A percentile compares a stretch with the other conserved stretches of the same genome.
Evolutionary conservation across 2,329 filamentous ascomycete species (phyloP).

Genomic region (Chalaropsis thielavioides): DNA sequence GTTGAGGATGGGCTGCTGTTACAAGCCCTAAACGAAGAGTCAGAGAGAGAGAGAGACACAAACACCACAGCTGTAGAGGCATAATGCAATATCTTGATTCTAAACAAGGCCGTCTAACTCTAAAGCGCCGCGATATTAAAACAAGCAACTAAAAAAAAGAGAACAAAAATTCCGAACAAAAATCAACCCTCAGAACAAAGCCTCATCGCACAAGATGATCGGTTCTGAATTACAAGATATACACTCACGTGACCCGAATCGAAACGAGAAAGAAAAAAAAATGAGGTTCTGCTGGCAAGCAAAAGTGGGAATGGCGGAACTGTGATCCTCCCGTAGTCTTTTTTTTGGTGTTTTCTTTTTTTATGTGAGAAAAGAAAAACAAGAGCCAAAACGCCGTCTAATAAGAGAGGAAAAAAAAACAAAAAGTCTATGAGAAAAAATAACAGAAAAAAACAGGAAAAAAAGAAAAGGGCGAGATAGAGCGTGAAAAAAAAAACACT

Average conservation of each 20-base stretch:
- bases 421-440: not conserved
- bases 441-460: not conserved
- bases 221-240: not conserved
- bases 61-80: no score
- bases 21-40: not conserved
- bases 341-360: not conserved
- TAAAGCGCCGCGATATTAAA: not conserved
- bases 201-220: not conserved
- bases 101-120: not conserved
- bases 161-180: not conserved
- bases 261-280: not conserved
- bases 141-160: not conserved
- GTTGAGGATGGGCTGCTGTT: not conserved
- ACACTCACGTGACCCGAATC: not conserved
- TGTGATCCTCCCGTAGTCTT: conserved; percentile 4
- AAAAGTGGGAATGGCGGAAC: not conserved
- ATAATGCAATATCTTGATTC: not conserved
- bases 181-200: not conserved
- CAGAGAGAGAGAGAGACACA: not conserved
- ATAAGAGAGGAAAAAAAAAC: conserved; percentile 9
- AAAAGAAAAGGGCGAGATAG: not conserved
- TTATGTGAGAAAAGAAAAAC: not conserved
- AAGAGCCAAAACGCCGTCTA: conserved; percentile 3
- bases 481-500: not conserved
- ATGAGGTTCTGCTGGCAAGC: conserved; percentile 2